Base-by-base conservation (phyloP, 768 basidiomycete species). In the Termitomyces sp. region DNA sequence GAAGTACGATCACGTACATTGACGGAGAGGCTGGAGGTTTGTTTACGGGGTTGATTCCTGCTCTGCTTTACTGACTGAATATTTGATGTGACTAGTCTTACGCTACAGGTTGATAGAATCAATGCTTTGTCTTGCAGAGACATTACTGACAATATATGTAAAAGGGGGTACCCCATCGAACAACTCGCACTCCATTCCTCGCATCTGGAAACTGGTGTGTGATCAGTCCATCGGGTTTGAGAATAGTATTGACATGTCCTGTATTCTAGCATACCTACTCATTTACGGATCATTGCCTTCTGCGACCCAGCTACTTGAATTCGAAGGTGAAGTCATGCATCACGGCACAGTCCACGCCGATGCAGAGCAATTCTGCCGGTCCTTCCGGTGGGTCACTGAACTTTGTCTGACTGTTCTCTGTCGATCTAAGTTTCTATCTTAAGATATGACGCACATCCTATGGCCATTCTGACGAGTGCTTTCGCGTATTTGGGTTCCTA, bases 391-490 rank as follows among this genome's bases (percentile, higher is more conserved):
- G 49, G 72, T 61, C 41, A 24, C 60, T 5, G 8, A 42, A 46
- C 20, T 9, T 54, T 53, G 16, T 50, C 18, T 46, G 44, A 22
- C 29, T 26, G 4, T 31, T 20, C 29, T 34, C 55, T 52, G 53
- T 18, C 14, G 41, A 39, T 37, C 27, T 36, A 47, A 43, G 32
- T 32, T 24, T n/a, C 56, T 27, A 41, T 52, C 37, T 27, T 6
- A 39, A 90, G 92, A 50, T 92, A 93, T 67, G 93, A 95, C 60
- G 89, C 93, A 1, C 93, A 95, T 65, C 93, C 93, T 0, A 94
- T 94, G 92, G 85, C 90, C 20, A 94, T 94, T 61, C 77, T 94
- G 46, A 92, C 88, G 4, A 90, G 88, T 63, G 90, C 90, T 4
- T 90, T 95, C 63, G 84, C 93, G 7, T 94, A 94, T 65, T 72